These are phyloP conservation scores for Fraxinus latifolia DNA, from an alignment of 305 asterid species.

Conservation along the genomic window DNA sequence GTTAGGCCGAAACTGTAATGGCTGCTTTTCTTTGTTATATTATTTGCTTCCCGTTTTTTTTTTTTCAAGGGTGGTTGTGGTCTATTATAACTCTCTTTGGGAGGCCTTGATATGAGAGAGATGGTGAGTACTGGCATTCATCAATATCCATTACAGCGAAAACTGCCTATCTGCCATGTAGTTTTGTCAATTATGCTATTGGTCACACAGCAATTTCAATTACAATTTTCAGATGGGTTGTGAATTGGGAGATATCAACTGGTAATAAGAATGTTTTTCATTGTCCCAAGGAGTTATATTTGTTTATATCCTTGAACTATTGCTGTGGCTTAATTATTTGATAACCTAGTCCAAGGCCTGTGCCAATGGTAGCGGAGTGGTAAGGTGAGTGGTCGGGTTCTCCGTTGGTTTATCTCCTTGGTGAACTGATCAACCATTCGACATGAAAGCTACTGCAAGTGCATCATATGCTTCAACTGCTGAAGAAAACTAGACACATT, in stretches of 20 bases:
- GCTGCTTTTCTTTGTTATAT: background rate
- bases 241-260: background rate
- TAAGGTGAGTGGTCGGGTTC: conserved; percentile 17
- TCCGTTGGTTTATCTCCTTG: conserved; percentile 15
- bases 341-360: conserved; percentile 41
- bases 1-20: background rate
- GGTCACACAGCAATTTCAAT: background rate
- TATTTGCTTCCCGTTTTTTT: too few species aligned
- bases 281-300: background rate
- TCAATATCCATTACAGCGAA: background rate
- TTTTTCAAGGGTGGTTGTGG: background rate
- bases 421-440: conserved; percentile 16
- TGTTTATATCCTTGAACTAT: conserved; percentile 46
- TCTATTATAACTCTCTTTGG: background rate
- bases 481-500: conserved; percentile 19
- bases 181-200: background rate
- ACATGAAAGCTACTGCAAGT: conserved; percentile 7
- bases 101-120: background rate
- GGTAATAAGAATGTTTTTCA: background rate
- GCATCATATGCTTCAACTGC: conserved; percentile 6
- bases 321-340: conserved; percentile 60
- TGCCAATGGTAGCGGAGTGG: conserved; percentile 18
- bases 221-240: background rate
- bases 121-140: background rate
- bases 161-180: background rate